Base-by-base conservation (phyloP, 129 eudicot genomes). In the Ambrosia artemisiifolia region DNA sequence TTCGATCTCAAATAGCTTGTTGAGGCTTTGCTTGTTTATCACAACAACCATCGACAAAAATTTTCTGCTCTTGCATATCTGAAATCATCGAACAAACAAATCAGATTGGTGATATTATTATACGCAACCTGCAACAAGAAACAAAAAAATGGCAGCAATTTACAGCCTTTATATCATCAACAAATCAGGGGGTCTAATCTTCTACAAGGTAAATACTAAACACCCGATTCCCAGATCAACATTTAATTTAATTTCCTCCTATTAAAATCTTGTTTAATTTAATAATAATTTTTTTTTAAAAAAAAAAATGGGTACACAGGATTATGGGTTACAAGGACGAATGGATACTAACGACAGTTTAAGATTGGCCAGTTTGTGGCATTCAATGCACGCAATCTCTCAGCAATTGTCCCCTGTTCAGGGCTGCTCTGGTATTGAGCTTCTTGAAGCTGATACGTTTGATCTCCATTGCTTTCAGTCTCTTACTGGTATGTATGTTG, bases 381-480 rank as follows among this genome's bases (percentile, higher is more conserved):
- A 94, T 70, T 90, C 99, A 18, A 94, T 94, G 99, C 99, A 94
- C 71, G 99, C 99, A 0, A 94, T 94, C 42, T 94, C 99, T 33
- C 97, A 90, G 87, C 99, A 94, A 77, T 82, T 94, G 28, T 94
- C 97, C 6, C 99, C 97, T 3, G 80, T 94, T 68, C 20, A 48
- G 1, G 93, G 95, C 11, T 94, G 98, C 73, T 16, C 82, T 0
- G 97, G 98, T 32, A 88, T 94, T 74, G 99, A 94, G 67, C 89
- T 94, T 14, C 96, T 94, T 0, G 97, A 90, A 83, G 97, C 96
- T 1, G 99, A 94, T 63, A 94, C 87, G 2, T 94, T 94, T 50
- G 99, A 94, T 81, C 99, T 94, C 20, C 93, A 94, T 76, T 94
- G 99, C 83, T 94, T 88, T 65, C 99, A 94, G n/a, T 94, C 99